Conservation (phyloP, 371 early-diverging fungal genomes). For the Thermomucor indicae-seudaticae region DNA sequence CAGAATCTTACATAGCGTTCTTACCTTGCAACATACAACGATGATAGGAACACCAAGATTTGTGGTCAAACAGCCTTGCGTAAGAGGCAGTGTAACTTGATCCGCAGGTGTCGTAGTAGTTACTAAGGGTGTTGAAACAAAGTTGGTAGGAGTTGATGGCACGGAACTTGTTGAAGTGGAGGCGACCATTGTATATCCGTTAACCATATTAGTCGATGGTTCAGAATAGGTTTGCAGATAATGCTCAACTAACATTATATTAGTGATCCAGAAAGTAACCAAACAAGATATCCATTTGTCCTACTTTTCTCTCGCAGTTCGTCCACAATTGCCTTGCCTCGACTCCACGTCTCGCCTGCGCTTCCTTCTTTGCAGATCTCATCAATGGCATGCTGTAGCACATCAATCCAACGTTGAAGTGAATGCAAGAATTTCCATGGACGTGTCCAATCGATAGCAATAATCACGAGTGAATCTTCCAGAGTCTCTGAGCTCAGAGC, state of each 20-base stretch:
- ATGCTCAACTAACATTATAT: slow-evolving; percentile 40
- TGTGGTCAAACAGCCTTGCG: slow-evolving; percentile 74
- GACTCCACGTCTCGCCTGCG: slow-evolving; percentile 52
- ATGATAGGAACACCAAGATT: slow-evolving; percentile 89
- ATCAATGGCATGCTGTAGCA: slow-evolving; percentile 64
- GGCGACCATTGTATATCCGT: slow-evolving; percentile 26
- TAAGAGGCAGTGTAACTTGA: slow-evolving; percentile 72
- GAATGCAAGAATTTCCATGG: slow-evolving; percentile 88
- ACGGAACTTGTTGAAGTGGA: slow-evolving; percentile 38
- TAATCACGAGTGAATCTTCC: slow-evolving; percentile 63
- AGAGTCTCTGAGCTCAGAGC: slow-evolving; percentile 69
- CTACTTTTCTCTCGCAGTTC: slow-evolving; percentile 73
- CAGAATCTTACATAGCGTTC: neutral
- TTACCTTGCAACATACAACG: slow-evolving; percentile 89
- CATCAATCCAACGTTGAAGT: slow-evolving; percentile 76
- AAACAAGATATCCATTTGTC: neutral
- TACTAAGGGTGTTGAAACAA: slow-evolving; percentile 26
- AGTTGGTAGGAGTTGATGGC: slow-evolving; percentile 14
- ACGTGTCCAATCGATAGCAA: slow-evolving; percentile 88
- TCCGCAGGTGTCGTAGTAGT: slow-evolving; percentile 47
- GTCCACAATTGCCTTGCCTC: slow-evolving; percentile 66
- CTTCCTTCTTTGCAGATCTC: slow-evolving; percentile 58
- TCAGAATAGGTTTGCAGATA: slow-evolving; percentile 62
- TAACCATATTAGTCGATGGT: slow-evolving; percentile 22
- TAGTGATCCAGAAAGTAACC: neutral